Evolutionary conservation across 176 grass and related monocot species (phyloP), one percentile per base, ranked within the genome.

Genomic region (Raddia distichophylla): DNA sequence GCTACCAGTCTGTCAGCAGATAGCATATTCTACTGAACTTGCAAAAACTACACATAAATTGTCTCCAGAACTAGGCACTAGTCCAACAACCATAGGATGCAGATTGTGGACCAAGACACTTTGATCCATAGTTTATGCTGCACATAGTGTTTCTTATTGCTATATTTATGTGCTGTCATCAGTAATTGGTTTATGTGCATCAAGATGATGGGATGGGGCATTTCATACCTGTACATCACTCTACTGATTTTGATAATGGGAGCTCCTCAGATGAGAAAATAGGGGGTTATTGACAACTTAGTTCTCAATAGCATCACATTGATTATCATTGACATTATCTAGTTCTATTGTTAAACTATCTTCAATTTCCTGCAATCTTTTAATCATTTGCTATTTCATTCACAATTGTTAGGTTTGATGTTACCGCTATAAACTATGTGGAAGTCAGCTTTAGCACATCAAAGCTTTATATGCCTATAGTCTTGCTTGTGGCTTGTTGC

Each of bases 241-340:
- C 54, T 71, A 22, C 51, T 8, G 34, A 47, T 57, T 83, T 45
- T 67, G n/a, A 19, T 7, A 72, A 40, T 57, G 11, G 3, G 53
- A 65, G 34, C 4, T 43, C 67, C 18, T 44, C 18, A 58, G 32
- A 58, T 83, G 74, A 42, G 9, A 72, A 73, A 60, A 78, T 64
- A 16, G 7, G 15, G 86, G 78, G 12, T 11, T 45, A 43, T 47
- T 64, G 50, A 9, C 67, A 57, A 50, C 52, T 59, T 10, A 73
- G 5, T 52, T 67, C 43, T 78, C 12, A 20, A n/a, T 52, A 8
- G 19, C 35, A 34, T 44, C 33, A 61, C 33, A 3, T 14, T 44
- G 64, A 53, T 52, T 37, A 73, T 9, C 46, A 16, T 74, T 86
- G 13, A 42, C 32, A 60, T 52, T 13, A 61, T 68, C 33, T 53